Evolutionary conservation across 2,329 filamentous ascomycete species (phyloP).

Genomic region (Trichoderma hamatum): DNA sequence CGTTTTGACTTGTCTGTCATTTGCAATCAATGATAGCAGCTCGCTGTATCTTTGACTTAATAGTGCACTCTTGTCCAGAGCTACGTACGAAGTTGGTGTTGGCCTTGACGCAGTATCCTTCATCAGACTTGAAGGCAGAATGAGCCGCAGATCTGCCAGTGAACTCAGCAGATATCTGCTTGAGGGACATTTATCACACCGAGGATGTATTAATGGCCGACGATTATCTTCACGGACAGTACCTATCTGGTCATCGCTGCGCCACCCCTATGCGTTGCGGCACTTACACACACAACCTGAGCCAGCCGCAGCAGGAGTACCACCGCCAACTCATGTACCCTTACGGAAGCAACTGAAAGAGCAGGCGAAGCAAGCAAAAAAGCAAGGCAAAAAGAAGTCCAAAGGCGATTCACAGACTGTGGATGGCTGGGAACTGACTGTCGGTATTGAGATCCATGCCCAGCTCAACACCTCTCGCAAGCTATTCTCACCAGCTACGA

Average conservation of each 20-base stretch:
- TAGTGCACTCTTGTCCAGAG: neutral
- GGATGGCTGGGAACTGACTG: constrained; percentile 84
- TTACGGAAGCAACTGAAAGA: constrained; percentile 75
- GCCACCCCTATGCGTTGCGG: constrained; percentile 32
- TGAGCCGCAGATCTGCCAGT: constrained; percentile 49
- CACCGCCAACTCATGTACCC: constrained; percentile 45
- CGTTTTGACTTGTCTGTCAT: neutral
- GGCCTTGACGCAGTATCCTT: neutral
- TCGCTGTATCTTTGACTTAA: neutral
- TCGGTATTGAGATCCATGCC: constrained; percentile 96
- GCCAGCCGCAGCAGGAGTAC: neutral
- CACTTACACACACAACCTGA: constrained; percentile 39
- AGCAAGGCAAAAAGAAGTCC: constrained; percentile 56
- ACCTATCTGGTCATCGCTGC: constrained; percentile 27
- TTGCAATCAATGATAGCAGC: neutral
- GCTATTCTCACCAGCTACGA: constrained; percentile 77
- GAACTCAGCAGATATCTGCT: constrained; percentile 55
- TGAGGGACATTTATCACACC: constrained; percentile 46
- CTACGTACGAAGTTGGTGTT: neutral
- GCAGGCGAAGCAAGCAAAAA: constrained; percentile 70
- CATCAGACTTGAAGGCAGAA: constrained; percentile 32
- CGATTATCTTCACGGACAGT: constrained; percentile 29
- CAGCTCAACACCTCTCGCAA: constrained; percentile 89
- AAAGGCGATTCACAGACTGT: constrained; percentile 55
- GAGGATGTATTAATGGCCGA: constrained; percentile 45